Base-by-base conservation (phyloP, 352 stramenopile genomes). In the Pythium insidiosum region DNA sequence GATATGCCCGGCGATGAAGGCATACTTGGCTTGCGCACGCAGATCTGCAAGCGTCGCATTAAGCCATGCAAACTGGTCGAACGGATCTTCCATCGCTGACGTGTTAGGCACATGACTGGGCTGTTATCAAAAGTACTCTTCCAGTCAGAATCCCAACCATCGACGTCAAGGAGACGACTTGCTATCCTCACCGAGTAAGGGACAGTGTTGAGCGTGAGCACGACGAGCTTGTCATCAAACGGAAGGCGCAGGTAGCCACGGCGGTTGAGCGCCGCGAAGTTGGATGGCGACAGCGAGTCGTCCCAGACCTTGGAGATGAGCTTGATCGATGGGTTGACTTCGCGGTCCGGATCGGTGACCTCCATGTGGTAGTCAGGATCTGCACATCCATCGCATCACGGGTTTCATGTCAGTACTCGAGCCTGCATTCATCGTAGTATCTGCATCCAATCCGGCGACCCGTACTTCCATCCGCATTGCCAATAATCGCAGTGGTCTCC, bases 1-100 rank as follows among this genome's bases (percentile, higher is more conserved):
- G 46, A 97, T 95, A 50, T 97, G 90, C 10, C 88, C 88, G 23
- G 85, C 67, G 34, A 97, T 87, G 47, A 89, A 95, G 13, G 83
- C 84, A 21, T 74, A 68, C 35, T 77, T 74, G 12, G 66, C 58
- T 11, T 46, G 43, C 16, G 52, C 36, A 6, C 56, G 53, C 21
- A 89, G 58, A 5, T 66, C 43, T 6, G 50, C 39, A n/a, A 97
- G 54, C 24, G 81, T 85, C 16, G 59, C 51, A 44, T 87, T 79
- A 18, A 97, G 63, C 90, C 90, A 97, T 20, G 44, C 47, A 44
- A 97, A 96, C 53, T 97, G 90, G 5, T 55, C 62, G 15, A 96
- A 94, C 5, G 88, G 90, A 51, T 97, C 90, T 18, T 74, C n/a
- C 12, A 55, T 39, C 6, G 66, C 38, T 3, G 62, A 76, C 18